Evolutionary conservation across 371 early-diverging fungal genomes (phyloP), one percentile per base, ranked within the genome.

Genomic region (Basidiobolus meristosporus): DNA sequence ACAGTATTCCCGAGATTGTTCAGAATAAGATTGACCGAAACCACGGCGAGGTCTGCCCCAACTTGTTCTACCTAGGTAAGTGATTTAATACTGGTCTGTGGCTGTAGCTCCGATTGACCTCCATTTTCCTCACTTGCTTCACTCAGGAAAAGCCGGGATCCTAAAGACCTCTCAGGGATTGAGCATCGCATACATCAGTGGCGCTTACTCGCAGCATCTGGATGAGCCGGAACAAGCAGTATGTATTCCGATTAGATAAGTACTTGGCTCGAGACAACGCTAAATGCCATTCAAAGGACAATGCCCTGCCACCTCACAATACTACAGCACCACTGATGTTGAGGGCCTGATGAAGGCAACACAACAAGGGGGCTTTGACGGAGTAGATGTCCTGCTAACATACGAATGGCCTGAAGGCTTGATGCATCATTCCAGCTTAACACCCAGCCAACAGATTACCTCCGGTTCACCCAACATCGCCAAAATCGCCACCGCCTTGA

Each of bases 361-460:
- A 10, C 41, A 53, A 40, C 51, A 48, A 42, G 16, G 57, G 57
- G 1, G 47, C 48, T 14, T 26, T 9, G 26, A 26, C 9, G 76
- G 74, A 26, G 62, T 82, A 2, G 92, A 91, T 54, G 68, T 91
- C 31, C 60, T 91, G 33, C 43, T 92, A 31, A 73, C 87, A 0
- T 54, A 64, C 35, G 81, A 82, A 49, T 87, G 85, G 83, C 82
- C 91, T 0, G 50, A 60, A 16, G 63, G 58, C 28, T 67, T 84
- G 16, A 38, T 44, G 15, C 31, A 51, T 7, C 45, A 2, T 57
- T 26, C 26, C 9, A 26, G 26, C 26, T 26, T 26, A 61, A 11
- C 39, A 45, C 15, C 23, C 33, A 23, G 30, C 17, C 43, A 41
- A 18, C 29, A 35, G 6, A 49, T 45, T 11, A 31, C 49, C 34